Base-by-base conservation (phyloP, 495 filamentous ascomycete species). In the Pseudoneurospora amorphoporcata region DNA sequence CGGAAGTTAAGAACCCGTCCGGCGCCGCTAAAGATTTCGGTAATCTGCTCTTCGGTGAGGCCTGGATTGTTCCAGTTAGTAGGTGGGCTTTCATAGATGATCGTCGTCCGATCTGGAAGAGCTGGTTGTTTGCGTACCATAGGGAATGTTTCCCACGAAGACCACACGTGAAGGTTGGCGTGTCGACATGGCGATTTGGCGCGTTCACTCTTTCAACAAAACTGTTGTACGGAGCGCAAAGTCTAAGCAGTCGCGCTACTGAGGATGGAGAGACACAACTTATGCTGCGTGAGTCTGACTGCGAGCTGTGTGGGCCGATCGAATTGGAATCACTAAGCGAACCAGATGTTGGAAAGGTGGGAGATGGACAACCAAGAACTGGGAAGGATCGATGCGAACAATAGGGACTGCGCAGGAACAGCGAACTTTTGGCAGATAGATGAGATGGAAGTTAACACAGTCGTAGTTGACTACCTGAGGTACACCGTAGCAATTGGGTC, bases 1-100 rank as follows among this genome's bases (percentile, higher is more conserved):
- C 95, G 90, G 81, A 99, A 98, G 77, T 91, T 94, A n/a, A 95
- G 82, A 1, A 98, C 95, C 70, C 92, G 90, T 14, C 95, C 95
- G 68, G 91, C 94, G 39, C 89, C 89, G 76, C 90, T 92, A 81
- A 98, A 94, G 72, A 95, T 94, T 72, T 97, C 91, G 73, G 89
- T 91, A 73, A 99, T 96, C 79, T 95, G 92, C 77, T 98, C 95
- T 83, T 99, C 95, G 8, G 93, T 95, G 72, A 95, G 88, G 77
- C 94, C 94, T 95, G 43, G 42, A 71, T 32, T 39, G 35, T 37
- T 12, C 4, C 39, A 4, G 71, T 68, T 38, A 77, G 42, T 69
- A 12, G 70, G 19, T 42, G 71, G 69, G 14, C n/a, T 8, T 45
- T 61, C 61, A 8, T 69, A 29, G 37, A 42, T 23, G 38, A 12